Base-by-base conservation (phyloP, 305 asterid genomes). In the Euphrasia arctica region DNA sequence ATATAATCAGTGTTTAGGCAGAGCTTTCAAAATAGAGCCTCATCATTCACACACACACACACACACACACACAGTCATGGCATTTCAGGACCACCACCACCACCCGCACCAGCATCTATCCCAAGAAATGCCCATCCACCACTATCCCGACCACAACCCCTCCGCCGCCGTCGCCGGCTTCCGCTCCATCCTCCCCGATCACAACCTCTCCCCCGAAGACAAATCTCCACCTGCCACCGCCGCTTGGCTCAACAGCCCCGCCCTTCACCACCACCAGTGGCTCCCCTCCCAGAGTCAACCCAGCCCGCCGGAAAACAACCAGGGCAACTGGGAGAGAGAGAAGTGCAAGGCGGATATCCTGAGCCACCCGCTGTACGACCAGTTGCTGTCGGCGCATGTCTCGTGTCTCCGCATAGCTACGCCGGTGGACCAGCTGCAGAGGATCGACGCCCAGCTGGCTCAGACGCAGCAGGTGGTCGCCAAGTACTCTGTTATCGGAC, bases 341-440 rank as follows among this genome's bases (percentile, higher is more conserved):
- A 87, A 73, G 85, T 84, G 85, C 73, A 92, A 92, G 73, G 95
- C 91, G 12, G 97, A 92, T 67, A 82, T 92, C 12, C 69, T 89
- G 45, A 70, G 62, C 63, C 98, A 92, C 72, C 96, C 98, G 0
- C 52, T 89, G 60, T 91, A 87, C 54, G 97, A 91, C n/a, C 96
- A 91, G 81, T 75, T 91, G 12, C 74, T 91, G 69, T 83, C 98
- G 72, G 95, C 96, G 18, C 98, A 91, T 66, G 96, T 91, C 27
- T 74, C 92, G 52, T 91, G 98, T 82, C 82, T 91, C 66, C 85
- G 98, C 7, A 89, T 91, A 49, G 96, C 98, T 1, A 91, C 98
- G 9, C 98, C 98, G 58, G 98, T 91, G 28, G 98, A 91, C 86
- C 98, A 91, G 83, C 82, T 92, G 43, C 93, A 95, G 5, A 80